phyloP scores from a whole-genome alignment of 768 basidiomycete species.

The Steccherinum ochraceum region DNA sequence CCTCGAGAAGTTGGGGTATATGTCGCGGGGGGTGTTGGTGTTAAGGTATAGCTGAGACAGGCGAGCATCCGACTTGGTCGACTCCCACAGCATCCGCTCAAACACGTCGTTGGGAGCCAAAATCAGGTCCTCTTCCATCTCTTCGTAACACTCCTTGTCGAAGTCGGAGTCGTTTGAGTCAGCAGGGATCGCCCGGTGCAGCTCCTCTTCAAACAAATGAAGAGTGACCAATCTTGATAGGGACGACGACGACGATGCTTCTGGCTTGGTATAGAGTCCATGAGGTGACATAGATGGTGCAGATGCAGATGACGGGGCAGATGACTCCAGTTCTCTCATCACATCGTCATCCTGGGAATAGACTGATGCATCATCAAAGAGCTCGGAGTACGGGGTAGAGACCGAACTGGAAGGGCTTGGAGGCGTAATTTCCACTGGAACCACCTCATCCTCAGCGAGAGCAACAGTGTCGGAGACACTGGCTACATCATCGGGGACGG shows the following conservation, averaged over 20 bases:
- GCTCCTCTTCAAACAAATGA: conserved; percentile 2
- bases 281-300: background rate
- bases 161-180: background rate
- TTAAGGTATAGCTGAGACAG: background rate
- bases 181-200: background rate
- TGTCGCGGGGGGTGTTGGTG: background rate
- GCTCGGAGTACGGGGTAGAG: background rate
- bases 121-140: conserved; percentile 5
- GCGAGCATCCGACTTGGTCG: background rate
- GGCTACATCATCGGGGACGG: conserved; percentile 11
- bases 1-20: background rate
- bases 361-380: background rate
- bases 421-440: background rate
- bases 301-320: background rate
- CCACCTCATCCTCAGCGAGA: background rate
- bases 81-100: conserved; percentile 3
- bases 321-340: background rate
- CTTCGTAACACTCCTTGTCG: background rate
- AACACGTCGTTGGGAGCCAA: conserved; percentile 1
- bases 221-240: background rate
- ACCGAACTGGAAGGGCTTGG: background rate
- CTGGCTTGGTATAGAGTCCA: background rate
- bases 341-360: background rate
- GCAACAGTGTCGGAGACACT: background rate
- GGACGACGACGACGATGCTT: background rate